A percentile compares a stretch with the other conserved stretches of the same genome.
Evolutionary conservation across 78 protist genomes (phyloP).

Genomic region (Dictyostelium capitatum): DNA sequence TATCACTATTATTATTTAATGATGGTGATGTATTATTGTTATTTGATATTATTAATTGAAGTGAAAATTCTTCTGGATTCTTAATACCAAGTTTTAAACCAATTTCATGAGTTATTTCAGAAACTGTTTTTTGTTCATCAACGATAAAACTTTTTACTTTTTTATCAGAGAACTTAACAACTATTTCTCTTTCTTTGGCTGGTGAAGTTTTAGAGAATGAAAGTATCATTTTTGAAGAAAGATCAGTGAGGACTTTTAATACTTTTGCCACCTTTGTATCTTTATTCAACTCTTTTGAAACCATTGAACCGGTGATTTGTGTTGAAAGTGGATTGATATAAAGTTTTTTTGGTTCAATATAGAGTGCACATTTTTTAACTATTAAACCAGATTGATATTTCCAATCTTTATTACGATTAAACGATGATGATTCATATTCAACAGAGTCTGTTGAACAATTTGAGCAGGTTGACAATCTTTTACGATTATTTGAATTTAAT

Average conservation of each 20-base stretch:
- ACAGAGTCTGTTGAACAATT: conserved; percentile 45
- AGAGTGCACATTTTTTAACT: conserved; percentile 52
- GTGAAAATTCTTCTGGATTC: conserved; percentile 82
- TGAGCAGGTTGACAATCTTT: conserved; percentile 45
- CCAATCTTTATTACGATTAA: conserved; percentile 12
- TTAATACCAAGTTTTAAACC: conserved; percentile 75
- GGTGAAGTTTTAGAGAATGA: conserved; percentile 49
- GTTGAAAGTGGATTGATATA: conserved; percentile 28
- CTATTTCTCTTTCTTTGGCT: conserved; percentile 70
- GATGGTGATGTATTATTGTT: neutral
- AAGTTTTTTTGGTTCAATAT: conserved; percentile 36
- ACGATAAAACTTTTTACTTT: conserved; percentile 77
- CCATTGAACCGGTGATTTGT: conserved; percentile 5
- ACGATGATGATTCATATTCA: neutral
- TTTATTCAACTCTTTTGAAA: conserved; percentile 28
- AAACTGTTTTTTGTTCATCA: conserved; percentile 71
- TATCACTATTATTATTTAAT: neutral
- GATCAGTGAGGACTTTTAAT: conserved; percentile 51
- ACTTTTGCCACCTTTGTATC: conserved; percentile 75
- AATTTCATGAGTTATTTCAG: conserved; percentile 79
- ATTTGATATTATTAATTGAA: conserved; percentile 38
- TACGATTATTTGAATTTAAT: neutral
- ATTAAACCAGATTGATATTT: conserved; percentile 11
- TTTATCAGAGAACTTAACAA: conserved; percentile 80
- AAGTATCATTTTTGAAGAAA: conserved; percentile 71